A percentile compares a stretch with the other conserved stretches of the same genome.
phyloP scores from a whole-genome alignment of 1,284 basidiomycete species.

The Apiotrichum sp. region DNA sequence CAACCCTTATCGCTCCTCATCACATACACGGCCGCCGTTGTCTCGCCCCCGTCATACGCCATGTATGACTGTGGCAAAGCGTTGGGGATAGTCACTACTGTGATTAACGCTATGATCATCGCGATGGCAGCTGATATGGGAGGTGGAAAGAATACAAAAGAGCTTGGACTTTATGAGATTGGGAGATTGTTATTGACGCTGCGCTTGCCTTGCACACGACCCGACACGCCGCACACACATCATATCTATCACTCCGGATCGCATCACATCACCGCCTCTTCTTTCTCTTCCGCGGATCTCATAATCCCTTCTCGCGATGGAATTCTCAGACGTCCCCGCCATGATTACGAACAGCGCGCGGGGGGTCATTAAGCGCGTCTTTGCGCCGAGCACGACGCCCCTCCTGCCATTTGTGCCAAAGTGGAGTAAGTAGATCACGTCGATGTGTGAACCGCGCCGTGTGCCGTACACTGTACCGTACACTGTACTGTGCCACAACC shows the following conservation, averaged over 20 bases:
- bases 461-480: too few species aligned
- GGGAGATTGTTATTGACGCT: too few species aligned
- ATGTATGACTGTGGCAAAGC: neutral
- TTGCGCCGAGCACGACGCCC: constrained; percentile 20
- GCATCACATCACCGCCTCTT: too few species aligned
- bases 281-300: too few species aligned
- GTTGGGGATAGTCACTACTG: neutral
- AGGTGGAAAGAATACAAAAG: too few species aligned
- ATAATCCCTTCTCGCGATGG: neutral
- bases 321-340: neutral
- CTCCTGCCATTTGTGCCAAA: constrained; percentile 42
- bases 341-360: constrained; percentile 4
- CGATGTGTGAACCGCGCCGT: too few species aligned
- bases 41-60: neutral
- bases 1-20: neutral
- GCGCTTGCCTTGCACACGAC: too few species aligned
- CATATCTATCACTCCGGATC: too few species aligned
- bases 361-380: constrained; percentile 4
- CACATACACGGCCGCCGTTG: neutral
- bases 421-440: constrained; percentile 23
- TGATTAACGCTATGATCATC: too few species aligned
- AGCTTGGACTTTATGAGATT: too few species aligned
- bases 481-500: neutral
- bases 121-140: too few species aligned
- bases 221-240: too few species aligned